Evolutionary conservation across 78 protist genomes (phyloP).

Genomic region (slime mould (Dictyostelium discoideum)): DNA sequence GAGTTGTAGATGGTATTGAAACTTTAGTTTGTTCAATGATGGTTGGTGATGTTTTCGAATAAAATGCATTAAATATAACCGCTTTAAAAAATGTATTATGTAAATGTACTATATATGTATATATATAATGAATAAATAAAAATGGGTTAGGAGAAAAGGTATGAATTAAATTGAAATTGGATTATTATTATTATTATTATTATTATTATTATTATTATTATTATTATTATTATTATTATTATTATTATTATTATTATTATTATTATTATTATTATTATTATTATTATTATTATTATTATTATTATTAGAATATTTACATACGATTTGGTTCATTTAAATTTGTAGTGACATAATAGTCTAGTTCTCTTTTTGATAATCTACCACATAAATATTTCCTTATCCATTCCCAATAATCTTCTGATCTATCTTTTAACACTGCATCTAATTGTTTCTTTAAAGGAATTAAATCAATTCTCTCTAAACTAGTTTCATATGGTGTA

Average conservation of each 20-base stretch:
- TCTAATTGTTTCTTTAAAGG: conserved; percentile 62
- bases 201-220: no score
- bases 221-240: no score
- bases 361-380: conserved; percentile 48
- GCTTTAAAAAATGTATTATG: conserved; percentile 70
- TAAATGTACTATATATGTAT: neutral
- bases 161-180: no score
- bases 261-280: no score
- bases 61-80: conserved; percentile 40
- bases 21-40: neutral
- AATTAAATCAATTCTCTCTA: conserved; percentile 43
- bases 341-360: conserved; percentile 35
- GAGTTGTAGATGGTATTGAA: neutral
- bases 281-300: no score
- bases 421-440: conserved; percentile 13
- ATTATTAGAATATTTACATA: neutral
- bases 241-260: no score
- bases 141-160: no score
- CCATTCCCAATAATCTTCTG: conserved; percentile 60
- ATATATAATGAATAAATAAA: no score
- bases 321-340: conserved; percentile 36
- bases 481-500: neutral
- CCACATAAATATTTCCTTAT: conserved; percentile 25
- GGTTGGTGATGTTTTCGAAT: conserved; percentile 63
- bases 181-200: no score